Percentiles rank a stretch among this genome's conserved stretches.
Evolutionary conservation across 495 filamentous ascomycete genomes (phyloP).

Genomic region (Penicillium steckii): DNA sequence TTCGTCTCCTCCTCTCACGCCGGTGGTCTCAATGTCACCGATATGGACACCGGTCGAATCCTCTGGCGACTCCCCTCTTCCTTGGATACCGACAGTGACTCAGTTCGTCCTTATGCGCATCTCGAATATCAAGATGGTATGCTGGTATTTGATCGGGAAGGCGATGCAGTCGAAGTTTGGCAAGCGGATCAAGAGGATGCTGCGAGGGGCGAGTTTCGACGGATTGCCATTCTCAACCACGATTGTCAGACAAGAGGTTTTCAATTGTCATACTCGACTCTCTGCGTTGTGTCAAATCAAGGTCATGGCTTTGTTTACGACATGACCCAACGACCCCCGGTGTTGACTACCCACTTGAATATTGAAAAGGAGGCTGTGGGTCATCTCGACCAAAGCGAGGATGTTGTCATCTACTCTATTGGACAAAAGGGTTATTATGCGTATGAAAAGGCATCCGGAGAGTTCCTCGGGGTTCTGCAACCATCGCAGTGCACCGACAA

Average conservation of each 20-base stretch:
- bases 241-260: conserved; percentile 41
- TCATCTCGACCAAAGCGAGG: conserved; percentile 37
- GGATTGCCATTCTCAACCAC: conserved; percentile 35
- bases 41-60: conserved; percentile 36
- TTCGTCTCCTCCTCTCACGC: conserved; percentile 39
- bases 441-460: conserved; percentile 31
- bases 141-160: conserved; percentile 40
- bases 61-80: conserved; percentile 40
- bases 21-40: conserved; percentile 39
- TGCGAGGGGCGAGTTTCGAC: conserved; percentile 35
- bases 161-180: conserved; percentile 41
- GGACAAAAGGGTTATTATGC: conserved; percentile 35
- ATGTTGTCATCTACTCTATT: conserved; percentile 40
- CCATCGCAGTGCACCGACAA: conserved; percentile 27
- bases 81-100: conserved; percentile 23
- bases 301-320: conserved; percentile 43
- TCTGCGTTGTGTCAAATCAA: conserved; percentile 40
- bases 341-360: conserved; percentile 23
- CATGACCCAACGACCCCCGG: conserved; percentile 37
- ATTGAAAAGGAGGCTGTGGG: conserved; percentile 36
- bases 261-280: conserved; percentile 37
- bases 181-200: conserved; percentile 31
- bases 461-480: conserved; percentile 28
- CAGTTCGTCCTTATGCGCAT: conserved; percentile 37
- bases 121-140: conserved; percentile 44